Percentiles rank a stretch among this genome's conserved stretches.
phyloP scores from a whole-genome alignment of 176 grass and related monocot genomes.

The Secale cereale region DNA sequence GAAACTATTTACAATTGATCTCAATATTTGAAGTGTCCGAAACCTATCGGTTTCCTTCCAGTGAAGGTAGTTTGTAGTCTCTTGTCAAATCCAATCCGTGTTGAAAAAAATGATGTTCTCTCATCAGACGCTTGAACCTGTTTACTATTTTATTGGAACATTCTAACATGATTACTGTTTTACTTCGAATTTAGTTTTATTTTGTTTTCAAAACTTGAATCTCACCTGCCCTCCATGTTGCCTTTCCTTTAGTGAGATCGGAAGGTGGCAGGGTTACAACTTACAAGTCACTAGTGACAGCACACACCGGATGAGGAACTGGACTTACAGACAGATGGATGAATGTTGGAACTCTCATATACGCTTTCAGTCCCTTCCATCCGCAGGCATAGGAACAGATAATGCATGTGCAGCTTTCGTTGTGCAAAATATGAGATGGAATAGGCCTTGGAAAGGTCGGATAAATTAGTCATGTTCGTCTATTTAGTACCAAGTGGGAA shows the following conservation, averaged over 20 bases:
- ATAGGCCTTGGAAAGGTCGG: background rate
- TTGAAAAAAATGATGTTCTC: background rate
- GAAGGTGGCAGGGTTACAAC: background rate
- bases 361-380: background rate
- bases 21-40: background rate
- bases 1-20: background rate
- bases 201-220: background rate
- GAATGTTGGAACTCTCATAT: background rate
- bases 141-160: background rate
- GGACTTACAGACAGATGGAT: background rate
- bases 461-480: background rate
- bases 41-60: background rate
- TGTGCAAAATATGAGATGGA: background rate
- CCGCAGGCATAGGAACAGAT: background rate
- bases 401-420: background rate
- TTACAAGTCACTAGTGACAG: background rate
- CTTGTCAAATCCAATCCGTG: background rate
- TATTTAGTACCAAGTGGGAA: too few relatives aligned
- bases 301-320: background rate
- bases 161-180: background rate
- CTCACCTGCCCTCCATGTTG: background rate
- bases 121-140: background rate
- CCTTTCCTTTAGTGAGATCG: conserved; percentile 22
- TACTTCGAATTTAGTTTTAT: background rate
- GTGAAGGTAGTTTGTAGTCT: background rate